Base-by-base conservation (phyloP, 2,329 filamentous ascomycete genomes). In the Exophiala alcalophila region DNA sequence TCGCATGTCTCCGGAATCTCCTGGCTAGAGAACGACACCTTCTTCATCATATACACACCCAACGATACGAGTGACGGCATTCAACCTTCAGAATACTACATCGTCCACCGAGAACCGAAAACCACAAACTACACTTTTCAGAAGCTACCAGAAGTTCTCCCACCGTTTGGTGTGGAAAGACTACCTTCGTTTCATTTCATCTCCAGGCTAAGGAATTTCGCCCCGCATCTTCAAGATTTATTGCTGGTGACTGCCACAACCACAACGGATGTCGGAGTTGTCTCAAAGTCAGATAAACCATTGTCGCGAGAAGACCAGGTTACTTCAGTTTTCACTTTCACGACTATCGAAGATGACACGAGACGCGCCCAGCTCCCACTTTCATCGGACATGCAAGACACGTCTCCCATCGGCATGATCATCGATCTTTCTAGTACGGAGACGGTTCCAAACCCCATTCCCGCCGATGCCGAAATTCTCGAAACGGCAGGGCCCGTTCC, bases 21-120 rank as follows among this genome's bases (percentile, higher is more conserved):
- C 25, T 98, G 94, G 92, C 74, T 97, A 14, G 86, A 92, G 59
- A 95, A 92, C 55, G 70, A 94, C 56, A 69, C 91, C 2, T 94
- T 96, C 61, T 72, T 97, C 30, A 74, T 83, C 41, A 78, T 92
- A 15, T 84, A 96, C 64, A 87, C 85, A 1, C 75, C 78, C n/a
- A 67, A 63, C 40, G 71, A 73, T 39, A 67, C 67, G 16, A 57
- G 58, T 18, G 26, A 47, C n/a, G 52, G 46, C 10, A 70, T 73
- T 6, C 77, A 81, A 4, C 66, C 77, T 18, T 88, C 86, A 1
- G 73, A 76, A n/a, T 94, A 89, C 59, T 83, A 94, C 61, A 72
- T 94, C 40, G 81, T 95, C 44, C 84, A 80, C 4, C 79, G 87
- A 49, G 73, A 84, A 52, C 74, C 74, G 47, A 66, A 72, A 58